Conservation (phyloP, 192 early-diverging fungal genomes). For the Coemansia sp. region DNA sequence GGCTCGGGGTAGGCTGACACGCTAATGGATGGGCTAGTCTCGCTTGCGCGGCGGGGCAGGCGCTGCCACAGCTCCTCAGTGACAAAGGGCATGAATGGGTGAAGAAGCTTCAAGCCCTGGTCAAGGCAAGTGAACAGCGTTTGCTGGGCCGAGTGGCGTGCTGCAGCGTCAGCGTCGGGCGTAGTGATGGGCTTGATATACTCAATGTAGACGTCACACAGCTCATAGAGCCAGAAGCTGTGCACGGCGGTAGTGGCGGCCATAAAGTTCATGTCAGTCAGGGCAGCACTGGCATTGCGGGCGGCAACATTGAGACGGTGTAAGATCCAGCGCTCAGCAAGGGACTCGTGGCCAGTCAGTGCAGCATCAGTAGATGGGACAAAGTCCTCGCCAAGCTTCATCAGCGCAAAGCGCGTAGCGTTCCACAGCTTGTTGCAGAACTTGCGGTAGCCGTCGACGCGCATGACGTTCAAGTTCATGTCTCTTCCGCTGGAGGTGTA, state of each 20-base stretch:
- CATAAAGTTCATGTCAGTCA: constrained; percentile 92
- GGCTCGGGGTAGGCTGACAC: constrained; percentile 56
- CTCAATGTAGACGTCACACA: constrained; percentile 98
- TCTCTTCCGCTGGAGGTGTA: constrained; percentile 81
- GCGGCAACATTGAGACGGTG: constrained; percentile 84
- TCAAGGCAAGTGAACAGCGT: constrained; percentile 96
- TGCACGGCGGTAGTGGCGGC: constrained; percentile 83
- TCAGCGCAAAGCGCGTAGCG: constrained; percentile 92
- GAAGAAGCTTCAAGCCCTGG: constrained; percentile 85
- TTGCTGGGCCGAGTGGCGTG: constrained; percentile 70
- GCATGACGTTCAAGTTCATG: constrained; percentile 92
- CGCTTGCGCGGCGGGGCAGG: constrained; percentile 74
- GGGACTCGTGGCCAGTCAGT: constrained; percentile 77
- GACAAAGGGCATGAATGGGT: constrained; percentile 99
- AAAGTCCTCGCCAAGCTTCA: constrained; percentile 93
- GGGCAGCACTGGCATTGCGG: constrained; percentile 71
- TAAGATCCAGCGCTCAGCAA: constrained; percentile 94
- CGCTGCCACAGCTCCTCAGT: constrained; percentile 99
- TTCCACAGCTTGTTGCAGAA: constrained; percentile 99
- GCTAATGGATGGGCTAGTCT: constrained; percentile 68
- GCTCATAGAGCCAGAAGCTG: constrained; percentile 95
- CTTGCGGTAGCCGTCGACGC: constrained; percentile 99
- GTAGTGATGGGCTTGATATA: constrained; percentile 86
- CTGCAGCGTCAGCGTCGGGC: constrained; percentile 60
- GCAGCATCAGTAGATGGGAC: constrained; percentile 62